Conservation (phyloP, 1,284 basidiomycete genomes). For the Ustilago loliicola region DNA sequence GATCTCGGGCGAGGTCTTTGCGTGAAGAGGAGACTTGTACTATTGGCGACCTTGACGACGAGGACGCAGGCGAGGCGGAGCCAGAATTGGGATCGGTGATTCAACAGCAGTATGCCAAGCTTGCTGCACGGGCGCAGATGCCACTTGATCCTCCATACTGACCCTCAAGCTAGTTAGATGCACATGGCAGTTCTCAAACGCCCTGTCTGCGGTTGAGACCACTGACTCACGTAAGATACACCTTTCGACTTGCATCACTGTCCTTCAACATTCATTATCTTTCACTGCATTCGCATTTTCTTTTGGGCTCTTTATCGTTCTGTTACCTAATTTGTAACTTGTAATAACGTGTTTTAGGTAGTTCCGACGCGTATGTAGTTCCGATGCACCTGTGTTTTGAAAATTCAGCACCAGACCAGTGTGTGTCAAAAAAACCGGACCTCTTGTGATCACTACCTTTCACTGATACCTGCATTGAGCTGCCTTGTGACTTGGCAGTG, state of each 20-base stretch:
- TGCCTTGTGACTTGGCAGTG: too few species aligned
- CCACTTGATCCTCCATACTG: slow-evolving; percentile 32
- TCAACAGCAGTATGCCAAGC: slow-evolving; percentile 38
- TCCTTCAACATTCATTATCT: background rate
- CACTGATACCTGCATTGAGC: too few species aligned
- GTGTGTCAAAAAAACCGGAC: too few species aligned
- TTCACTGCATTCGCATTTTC: slow-evolving; percentile 17
- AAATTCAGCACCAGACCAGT: too few species aligned
- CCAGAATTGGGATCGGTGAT: slow-evolving; percentile 42
- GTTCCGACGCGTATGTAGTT: too few species aligned
- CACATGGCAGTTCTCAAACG: background rate
- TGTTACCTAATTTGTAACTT: slow-evolving; percentile 22
- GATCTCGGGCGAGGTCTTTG: slow-evolving; percentile 12
- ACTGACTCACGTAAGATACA: background rate
- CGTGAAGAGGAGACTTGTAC: background rate
- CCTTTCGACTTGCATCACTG: background rate
- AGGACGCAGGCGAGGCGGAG: slow-evolving; percentile 22
- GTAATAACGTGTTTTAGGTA: slow-evolving; percentile 20
- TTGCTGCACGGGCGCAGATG: slow-evolving; percentile 41
- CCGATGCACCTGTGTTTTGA: too few species aligned
- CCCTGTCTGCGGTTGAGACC: background rate
- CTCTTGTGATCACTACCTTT: too few species aligned
- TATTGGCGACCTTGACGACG: too few species aligned
- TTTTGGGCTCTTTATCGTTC: background rate
- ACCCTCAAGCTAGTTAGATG: background rate